phyloP scores from a whole-genome alignment of 2,329 filamentous ascomycete species.

The Venturia carpophila region DNA sequence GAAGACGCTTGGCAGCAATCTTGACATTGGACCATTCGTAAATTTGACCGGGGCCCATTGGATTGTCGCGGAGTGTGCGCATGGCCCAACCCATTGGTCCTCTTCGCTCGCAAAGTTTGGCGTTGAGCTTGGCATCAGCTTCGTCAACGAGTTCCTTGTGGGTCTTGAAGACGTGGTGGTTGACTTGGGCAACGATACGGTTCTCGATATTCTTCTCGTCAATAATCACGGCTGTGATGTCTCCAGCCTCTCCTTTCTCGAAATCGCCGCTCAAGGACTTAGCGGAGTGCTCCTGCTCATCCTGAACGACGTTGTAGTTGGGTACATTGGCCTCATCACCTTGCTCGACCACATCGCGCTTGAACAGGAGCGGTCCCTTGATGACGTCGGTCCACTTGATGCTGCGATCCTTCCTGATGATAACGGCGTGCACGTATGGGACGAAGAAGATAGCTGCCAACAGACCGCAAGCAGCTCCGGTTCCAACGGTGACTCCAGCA shows the following conservation, averaged over 20 bases:
- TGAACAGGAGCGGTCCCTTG: constrained; percentile 44
- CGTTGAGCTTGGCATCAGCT: constrained; percentile 52
- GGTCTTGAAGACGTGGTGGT: constrained; percentile 37
- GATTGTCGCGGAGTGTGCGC: constrained; percentile 67
- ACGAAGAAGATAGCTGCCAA: constrained; percentile 43
- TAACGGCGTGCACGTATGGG: constrained; percentile 51
- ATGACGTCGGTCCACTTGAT: constrained; percentile 49
- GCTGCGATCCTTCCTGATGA: constrained; percentile 55
- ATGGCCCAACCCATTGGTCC: constrained; percentile 78
- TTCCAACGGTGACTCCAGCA: constrained; percentile 26
- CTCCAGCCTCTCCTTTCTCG: neutral
- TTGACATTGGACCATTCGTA: constrained; percentile 68
- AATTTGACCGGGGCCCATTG: constrained; percentile 61
- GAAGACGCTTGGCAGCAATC: constrained; percentile 55
- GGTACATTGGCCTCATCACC: constrained; percentile 23
- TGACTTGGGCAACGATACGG: constrained; percentile 28
- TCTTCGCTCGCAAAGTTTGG: constrained; percentile 52
- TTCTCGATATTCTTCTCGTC: neutral
- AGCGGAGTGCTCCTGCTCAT: constrained; percentile 31
- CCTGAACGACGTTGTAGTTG: constrained; percentile 27
- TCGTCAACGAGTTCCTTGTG: constrained; percentile 57
- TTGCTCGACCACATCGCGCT: constrained; percentile 23
- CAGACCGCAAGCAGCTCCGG: constrained; percentile 21
- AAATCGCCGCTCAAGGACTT: neutral
- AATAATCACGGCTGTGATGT: neutral